These are phyloP conservation scores for Ammopiptanthus mongolicus DNA, from an alignment of 306 rosid species.

Conservation along the genomic window DNA sequence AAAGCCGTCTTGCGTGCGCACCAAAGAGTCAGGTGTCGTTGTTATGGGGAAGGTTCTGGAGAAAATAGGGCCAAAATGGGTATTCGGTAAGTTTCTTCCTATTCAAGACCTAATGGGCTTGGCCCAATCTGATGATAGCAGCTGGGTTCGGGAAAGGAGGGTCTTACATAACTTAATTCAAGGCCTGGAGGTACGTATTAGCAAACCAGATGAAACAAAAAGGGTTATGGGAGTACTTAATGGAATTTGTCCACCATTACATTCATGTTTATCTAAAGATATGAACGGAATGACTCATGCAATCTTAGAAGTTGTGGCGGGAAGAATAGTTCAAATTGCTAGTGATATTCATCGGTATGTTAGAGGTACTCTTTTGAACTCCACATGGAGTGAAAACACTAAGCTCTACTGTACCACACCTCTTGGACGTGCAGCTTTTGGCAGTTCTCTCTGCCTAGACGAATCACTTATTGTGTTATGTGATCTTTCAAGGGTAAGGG, in stretches of 20 bases:
- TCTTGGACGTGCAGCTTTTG: slow-evolving; percentile 92
- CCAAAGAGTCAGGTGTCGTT: too few relatives aligned
- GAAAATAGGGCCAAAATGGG: too few relatives aligned
- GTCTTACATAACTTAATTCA: too few relatives aligned
- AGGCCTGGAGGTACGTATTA: slow-evolving; percentile 54
- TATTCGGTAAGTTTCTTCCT: too few relatives aligned
- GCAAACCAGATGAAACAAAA: slow-evolving; percentile 83
- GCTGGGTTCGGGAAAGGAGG: too few relatives aligned
- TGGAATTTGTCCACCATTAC: slow-evolving; percentile 79
- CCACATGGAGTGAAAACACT: slow-evolving; percentile 89
- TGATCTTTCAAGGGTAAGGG: slow-evolving; percentile 97
- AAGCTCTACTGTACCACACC: slow-evolving; percentile 86
- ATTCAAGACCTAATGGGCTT: too few relatives aligned
- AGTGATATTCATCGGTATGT: slow-evolving; percentile 84
- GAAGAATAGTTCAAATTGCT: slow-evolving; percentile 95
- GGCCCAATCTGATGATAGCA: too few relatives aligned
- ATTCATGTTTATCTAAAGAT: slow-evolving; percentile 91
- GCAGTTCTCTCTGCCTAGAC: slow-evolving; percentile 94
- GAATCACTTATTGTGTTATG: slow-evolving; percentile 91
- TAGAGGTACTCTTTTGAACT: slow-evolving; percentile 89
- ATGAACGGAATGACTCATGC: slow-evolving; percentile 97
- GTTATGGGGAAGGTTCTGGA: too few relatives aligned
- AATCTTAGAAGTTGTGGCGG: slow-evolving; percentile 95
- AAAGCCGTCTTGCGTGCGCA: too few relatives aligned
- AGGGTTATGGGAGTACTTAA: slow-evolving; percentile 65